Evolutionary conservation across 352 stramenopile species (phyloP).

Genomic region (Blastocystis sp.): DNA sequence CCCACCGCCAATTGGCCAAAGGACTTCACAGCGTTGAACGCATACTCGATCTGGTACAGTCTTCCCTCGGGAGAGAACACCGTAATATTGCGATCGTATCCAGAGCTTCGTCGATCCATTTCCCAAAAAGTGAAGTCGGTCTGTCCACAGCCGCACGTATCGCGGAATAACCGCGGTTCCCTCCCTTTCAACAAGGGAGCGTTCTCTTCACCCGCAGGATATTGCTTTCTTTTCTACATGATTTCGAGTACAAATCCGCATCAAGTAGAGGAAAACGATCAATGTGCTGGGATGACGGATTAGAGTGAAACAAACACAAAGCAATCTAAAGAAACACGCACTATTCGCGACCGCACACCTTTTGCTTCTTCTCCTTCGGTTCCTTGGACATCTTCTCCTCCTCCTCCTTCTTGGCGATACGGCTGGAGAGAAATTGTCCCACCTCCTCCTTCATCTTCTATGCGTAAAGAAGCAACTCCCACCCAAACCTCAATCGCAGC

Average conservation of each 20-base stretch:
- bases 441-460: conserved; percentile 67
- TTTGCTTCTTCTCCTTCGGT: not conserved
- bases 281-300: no score
- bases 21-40: conserved; percentile 70
- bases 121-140: conserved; percentile 66
- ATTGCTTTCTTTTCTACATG: no score
- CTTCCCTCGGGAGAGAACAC: conserved; percentile 71
- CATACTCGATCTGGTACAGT: conserved; percentile 72
- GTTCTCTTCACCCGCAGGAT: no score
- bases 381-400: not conserved
- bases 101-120: conserved; percentile 69
- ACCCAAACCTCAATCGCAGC: conserved; percentile 3
- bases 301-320: not conserved
- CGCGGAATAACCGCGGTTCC: not conserved
- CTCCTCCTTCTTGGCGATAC: not conserved
- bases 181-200: no score
- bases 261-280: no score
- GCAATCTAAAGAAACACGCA: not conserved
- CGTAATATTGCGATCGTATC: conserved; percentile 72
- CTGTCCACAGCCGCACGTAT: not conserved
- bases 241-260: no score
- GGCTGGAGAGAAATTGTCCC: not conserved
- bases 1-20: conserved; percentile 70
- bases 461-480: not conserved
- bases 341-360: not conserved